phyloP scores from a whole-genome alignment of 2,329 filamentous ascomycete genomes.

The Ramichloridium luteum region DNA sequence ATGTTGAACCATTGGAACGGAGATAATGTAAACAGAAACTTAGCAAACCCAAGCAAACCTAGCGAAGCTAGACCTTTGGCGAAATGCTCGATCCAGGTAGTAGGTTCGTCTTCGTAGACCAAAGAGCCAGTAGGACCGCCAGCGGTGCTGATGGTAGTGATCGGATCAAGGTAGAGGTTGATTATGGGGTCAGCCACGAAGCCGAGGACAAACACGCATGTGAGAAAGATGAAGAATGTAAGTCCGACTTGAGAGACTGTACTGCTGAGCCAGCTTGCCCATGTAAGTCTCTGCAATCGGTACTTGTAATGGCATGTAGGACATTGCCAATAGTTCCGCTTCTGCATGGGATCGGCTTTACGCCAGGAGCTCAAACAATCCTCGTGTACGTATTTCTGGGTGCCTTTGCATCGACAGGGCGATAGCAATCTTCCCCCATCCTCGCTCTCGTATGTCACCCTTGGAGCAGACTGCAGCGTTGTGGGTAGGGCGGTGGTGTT shows the following conservation, averaged over 20 bases:
- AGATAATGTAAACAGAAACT: constrained; percentile 61
- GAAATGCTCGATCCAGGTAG: constrained; percentile 71
- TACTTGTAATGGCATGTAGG: constrained; percentile 81
- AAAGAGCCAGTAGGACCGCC: constrained; percentile 21
- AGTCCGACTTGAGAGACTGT: constrained; percentile 53
- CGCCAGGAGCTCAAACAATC: constrained; percentile 78
- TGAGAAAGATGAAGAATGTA: constrained; percentile 58
- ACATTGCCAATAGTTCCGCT: constrained; percentile 72
- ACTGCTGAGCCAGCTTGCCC: constrained; percentile 50
- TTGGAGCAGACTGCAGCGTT: constrained; percentile 44
- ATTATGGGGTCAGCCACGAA: constrained; percentile 90
- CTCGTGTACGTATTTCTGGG: constrained; percentile 88
- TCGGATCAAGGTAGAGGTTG: constrained; percentile 72
- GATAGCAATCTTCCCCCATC: constrained; percentile 69
- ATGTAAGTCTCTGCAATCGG: constrained; percentile 62
- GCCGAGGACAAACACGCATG: constrained; percentile 68
- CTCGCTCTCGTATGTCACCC: constrained; percentile 57
- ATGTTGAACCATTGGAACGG: constrained; percentile 70
- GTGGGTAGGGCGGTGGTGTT: constrained; percentile 38
- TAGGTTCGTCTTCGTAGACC: constrained; percentile 36
- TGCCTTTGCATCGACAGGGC: constrained; percentile 88
- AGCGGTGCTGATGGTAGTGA: constrained; percentile 27
- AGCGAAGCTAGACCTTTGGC: constrained; percentile 82
- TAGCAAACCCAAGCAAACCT: constrained; percentile 73
- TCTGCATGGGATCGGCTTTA: constrained; percentile 53